These are phyloP conservation scores for Starmerella stigmatis DNA, from an alignment of 805 yeast genomes.

Conservation along the genomic window DNA sequence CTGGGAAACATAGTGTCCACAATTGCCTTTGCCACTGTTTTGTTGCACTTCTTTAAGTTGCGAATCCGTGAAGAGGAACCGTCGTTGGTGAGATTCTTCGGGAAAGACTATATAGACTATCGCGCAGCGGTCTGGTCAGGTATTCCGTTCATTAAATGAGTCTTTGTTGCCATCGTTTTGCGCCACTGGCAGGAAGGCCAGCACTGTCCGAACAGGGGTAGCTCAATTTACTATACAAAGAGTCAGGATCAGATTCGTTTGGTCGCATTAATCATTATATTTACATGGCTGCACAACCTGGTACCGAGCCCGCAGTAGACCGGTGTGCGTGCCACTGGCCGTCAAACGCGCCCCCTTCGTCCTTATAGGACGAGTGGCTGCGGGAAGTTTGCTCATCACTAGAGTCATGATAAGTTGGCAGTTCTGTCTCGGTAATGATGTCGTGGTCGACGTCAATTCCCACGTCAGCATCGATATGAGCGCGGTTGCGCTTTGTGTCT, in stretches of 20 bases:
- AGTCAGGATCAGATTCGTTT: background rate
- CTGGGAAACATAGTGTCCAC: constrained; percentile 56
- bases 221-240: background rate
- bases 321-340: background rate
- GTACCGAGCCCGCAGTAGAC: background rate
- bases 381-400: constrained; percentile 13
- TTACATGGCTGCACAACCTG: constrained; percentile 1
- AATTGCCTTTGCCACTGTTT: constrained; percentile 42
- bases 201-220: no score
- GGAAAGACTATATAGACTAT: constrained; percentile 50
- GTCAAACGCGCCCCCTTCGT: background rate
- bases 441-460: constrained; percentile 12
- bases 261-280: background rate
- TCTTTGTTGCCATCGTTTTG: background rate
- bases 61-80: constrained; percentile 65
- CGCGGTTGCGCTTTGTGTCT: background rate
- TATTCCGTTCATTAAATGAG: constrained; percentile 49
- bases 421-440: constrained; percentile 8
- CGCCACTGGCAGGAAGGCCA: no score
- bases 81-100: constrained; percentile 58
- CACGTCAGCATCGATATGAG: background rate
- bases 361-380: background rate
- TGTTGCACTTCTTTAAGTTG: constrained; percentile 57
- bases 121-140: constrained; percentile 40
- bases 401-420: constrained; percentile 16